Evolutionary conservation across 306 rosid species (phyloP).

Genomic region (Rosa rugosa): DNA sequence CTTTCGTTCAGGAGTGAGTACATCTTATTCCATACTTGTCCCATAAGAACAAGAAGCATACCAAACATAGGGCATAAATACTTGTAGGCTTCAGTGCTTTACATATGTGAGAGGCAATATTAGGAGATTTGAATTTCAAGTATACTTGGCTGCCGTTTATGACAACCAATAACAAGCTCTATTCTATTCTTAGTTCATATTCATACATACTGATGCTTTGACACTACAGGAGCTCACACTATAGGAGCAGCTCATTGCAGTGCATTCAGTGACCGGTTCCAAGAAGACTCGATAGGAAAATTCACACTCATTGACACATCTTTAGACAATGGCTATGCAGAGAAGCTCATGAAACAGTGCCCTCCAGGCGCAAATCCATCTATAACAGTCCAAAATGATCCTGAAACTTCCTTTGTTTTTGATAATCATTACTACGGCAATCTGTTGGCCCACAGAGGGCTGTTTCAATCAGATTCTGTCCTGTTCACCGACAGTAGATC

Average conservation of each 20-base stretch:
- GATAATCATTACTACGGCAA: constrained; percentile 74
- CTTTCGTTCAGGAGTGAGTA: neutral
- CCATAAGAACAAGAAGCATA: neutral
- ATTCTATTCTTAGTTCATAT: neutral
- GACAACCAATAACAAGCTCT: neutral
- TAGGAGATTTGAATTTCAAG: neutral
- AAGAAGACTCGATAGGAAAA: constrained; percentile 51
- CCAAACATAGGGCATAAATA: neutral
- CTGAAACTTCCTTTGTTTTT: constrained; percentile 59
- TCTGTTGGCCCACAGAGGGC: constrained; percentile 54
- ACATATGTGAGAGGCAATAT: neutral
- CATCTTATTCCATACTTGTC: neutral
- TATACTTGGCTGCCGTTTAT: neutral
- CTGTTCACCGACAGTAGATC: constrained; percentile 47
- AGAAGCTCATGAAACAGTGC: constrained; percentile 54
- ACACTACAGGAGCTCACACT: constrained; percentile 74
- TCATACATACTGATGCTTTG: neutral
- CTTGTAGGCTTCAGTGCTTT: neutral
- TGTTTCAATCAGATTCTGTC: constrained; percentile 79
- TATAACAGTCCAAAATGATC: constrained; percentile 61
- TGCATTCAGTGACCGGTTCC: constrained; percentile 68
- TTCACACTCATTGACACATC: constrained; percentile 52
- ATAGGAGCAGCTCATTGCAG: constrained; percentile 76
- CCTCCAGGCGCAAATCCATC: constrained; percentile 39
- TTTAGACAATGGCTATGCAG: constrained; percentile 63